phyloP scores from a whole-genome alignment of 768 basidiomycete genomes.

The Cystobasidium tubakii region DNA sequence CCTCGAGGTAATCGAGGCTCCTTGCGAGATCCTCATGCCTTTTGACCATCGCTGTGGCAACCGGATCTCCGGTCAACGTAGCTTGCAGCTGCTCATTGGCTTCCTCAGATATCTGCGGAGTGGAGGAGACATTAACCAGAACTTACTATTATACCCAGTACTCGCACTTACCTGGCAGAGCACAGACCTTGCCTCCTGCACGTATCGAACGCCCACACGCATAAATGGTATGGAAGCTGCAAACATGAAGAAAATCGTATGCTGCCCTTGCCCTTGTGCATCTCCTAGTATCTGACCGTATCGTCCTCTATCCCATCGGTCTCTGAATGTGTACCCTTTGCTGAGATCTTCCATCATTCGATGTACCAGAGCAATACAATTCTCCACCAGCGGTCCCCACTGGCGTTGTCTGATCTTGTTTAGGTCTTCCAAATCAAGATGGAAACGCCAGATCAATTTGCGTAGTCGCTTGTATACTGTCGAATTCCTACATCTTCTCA shows the following conservation, averaged over 20 bases:
- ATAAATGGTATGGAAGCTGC: neutral
- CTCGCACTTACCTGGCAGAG: neutral
- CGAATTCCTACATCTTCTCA: neutral
- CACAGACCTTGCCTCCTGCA: neutral
- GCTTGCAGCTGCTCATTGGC: neutral
- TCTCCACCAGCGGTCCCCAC: conserved; percentile 4
- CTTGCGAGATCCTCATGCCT: neutral
- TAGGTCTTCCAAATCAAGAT: conserved; percentile 26
- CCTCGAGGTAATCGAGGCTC: neutral
- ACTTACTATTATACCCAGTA: neutral
- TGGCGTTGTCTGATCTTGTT: conserved; percentile 1
- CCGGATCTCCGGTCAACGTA: neutral
- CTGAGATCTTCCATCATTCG: neutral
- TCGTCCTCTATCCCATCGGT: neutral
- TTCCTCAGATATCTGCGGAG: neutral
- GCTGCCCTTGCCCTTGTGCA: neutral
- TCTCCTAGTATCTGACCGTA: neutral
- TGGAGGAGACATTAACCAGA: neutral
- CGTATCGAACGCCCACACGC: neutral
- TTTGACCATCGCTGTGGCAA: neutral
- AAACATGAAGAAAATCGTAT: neutral
- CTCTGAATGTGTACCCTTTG: neutral
- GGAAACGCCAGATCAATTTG: neutral
- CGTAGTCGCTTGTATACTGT: conserved; percentile 16
- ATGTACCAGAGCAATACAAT: neutral